Base-by-base conservation (phyloP, 83 land plant genomes). In the Picea abies region DNA sequence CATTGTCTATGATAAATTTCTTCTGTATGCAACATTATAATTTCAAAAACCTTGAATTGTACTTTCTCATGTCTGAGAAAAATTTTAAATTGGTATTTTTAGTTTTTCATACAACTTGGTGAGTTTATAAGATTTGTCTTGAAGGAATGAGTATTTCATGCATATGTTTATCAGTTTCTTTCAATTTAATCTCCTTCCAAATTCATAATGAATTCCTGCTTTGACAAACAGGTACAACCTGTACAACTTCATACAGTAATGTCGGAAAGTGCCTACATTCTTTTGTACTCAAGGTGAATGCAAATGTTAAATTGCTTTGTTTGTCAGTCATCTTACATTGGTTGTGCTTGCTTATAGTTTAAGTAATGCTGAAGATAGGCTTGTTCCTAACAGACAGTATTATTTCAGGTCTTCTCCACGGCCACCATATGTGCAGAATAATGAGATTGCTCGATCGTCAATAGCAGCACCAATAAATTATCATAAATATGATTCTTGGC, bases 211-310 rank as follows among this genome's bases (percentile, higher is more conserved):
- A 8, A 72, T 44, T 72, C 25, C 47, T 20, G 44, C 6, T 71
- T 72, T 78, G 80, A 56, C 14, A 62, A 17, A 80, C 87, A 91
- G 93, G 93, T 91, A 49, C 85, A 89, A 32, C 91, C 84, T 20
- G 93, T 91, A 19, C 80, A 82, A 22, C 26, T 91, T 83, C 80
- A 81, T 63, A 90, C 87, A 66, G 93, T 91, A 20, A 91, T 91
- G 93, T 86, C 93, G 2, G 90, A 91, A 85, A 89, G 89, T 62
- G 93, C 93, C 56, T 91, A 91, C 79, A 91, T 91, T 56, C 82
- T 91, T 49, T 87, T 91, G 61, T 91, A 91, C 86, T 84, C 83
- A 63, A 86, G 93, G 93, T 86, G 39, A 82, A 56, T 41, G 63
- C 63, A 60, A 3, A 86, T 66, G 37, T 64, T 60, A 37, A 79